Percentiles rank a stretch among this genome's conserved stretches.
Conservation (phyloP, 305 asterid species). For the Solanum hybrid region DNA sequence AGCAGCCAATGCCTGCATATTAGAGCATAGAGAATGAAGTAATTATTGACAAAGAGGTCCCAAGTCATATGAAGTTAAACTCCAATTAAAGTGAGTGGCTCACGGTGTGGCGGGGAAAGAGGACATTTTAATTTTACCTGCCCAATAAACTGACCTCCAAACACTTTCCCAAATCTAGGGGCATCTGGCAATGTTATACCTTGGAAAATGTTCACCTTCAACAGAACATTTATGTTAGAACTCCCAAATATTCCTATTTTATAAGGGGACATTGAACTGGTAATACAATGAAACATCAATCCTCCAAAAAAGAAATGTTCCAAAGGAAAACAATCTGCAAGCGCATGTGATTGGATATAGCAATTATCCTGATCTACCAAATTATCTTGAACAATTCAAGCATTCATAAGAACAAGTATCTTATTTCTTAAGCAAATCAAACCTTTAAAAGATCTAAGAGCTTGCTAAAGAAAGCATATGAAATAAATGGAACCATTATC, state of each 20-base stretch:
- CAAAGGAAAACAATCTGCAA: not conserved
- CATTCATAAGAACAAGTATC: not conserved
- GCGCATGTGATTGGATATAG: not conserved
- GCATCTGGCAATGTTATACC: slow-evolving; percentile 91
- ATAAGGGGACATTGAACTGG: not conserved
- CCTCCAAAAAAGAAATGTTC: not conserved
- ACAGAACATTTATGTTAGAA: slow-evolving; percentile 9
- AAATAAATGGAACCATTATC: not conserved
- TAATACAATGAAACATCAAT: not conserved
- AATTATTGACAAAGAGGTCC: not conserved
- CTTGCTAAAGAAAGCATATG: not conserved
- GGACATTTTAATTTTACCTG: slow-evolving; percentile 47
- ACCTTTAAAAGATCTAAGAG: not conserved
- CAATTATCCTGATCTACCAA: not conserved
- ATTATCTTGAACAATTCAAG: slow-evolving; percentile 3
- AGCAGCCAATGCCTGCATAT: slow-evolving; percentile 94
- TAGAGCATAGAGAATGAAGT: not conserved
- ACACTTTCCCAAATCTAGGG: slow-evolving; percentile 83
- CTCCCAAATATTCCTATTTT: not conserved
- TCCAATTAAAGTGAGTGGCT: not conserved
- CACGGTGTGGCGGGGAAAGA: not conserved
- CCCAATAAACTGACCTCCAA: slow-evolving; percentile 97
- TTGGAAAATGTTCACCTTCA: slow-evolving; percentile 70
- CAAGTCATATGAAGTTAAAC: not conserved
- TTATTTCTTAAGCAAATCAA: not conserved